Evolutionary conservation across 805 yeast genomes (phyloP).

Genomic region (Torulaspora gathmanii): DNA sequence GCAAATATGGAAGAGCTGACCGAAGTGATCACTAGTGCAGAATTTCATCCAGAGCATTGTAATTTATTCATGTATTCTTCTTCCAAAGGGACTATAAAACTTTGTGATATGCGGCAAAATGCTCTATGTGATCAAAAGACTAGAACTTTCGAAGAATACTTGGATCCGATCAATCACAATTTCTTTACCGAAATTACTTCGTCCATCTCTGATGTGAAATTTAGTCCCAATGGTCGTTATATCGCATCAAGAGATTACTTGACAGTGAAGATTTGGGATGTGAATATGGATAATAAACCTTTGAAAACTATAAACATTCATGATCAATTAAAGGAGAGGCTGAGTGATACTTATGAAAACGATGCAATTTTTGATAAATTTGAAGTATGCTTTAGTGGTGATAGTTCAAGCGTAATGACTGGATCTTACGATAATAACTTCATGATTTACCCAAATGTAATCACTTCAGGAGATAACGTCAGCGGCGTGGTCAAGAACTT

Average conservation of each 20-base stretch:
- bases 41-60: slow-evolving; percentile 90
- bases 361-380: slow-evolving; percentile 98
- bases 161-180: slow-evolving; percentile 88
- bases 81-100: slow-evolving; percentile 90
- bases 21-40: slow-evolving; percentile 94
- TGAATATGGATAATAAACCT: slow-evolving; percentile 94
- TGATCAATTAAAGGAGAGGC: slow-evolving; percentile 85
- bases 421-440: slow-evolving; percentile 97
- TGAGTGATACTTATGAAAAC: slow-evolving; percentile 96
- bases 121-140: slow-evolving; percentile 91
- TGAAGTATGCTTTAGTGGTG: slow-evolving; percentile 93
- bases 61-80: slow-evolving; percentile 93
- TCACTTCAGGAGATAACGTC: slow-evolving; percentile 34
- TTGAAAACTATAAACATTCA: slow-evolving; percentile 91
- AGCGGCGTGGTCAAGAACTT: slow-evolving; percentile 17
- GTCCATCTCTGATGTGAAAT: slow-evolving; percentile 88
- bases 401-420: slow-evolving; percentile 86
- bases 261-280: slow-evolving; percentile 97
- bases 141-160: slow-evolving; percentile 82
- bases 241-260: slow-evolving; percentile 95
- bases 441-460: slow-evolving; percentile 89
- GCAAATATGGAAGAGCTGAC: slow-evolving; percentile 98
- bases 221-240: slow-evolving; percentile 86
- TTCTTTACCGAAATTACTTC: slow-evolving; percentile 97
- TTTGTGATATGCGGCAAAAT: slow-evolving; percentile 93